A percentile compares a stretch with the other conserved stretches of the same genome.
Conservation (phyloP, 768 basidiomycete species). For the Lactarius hengduanensis region DNA sequence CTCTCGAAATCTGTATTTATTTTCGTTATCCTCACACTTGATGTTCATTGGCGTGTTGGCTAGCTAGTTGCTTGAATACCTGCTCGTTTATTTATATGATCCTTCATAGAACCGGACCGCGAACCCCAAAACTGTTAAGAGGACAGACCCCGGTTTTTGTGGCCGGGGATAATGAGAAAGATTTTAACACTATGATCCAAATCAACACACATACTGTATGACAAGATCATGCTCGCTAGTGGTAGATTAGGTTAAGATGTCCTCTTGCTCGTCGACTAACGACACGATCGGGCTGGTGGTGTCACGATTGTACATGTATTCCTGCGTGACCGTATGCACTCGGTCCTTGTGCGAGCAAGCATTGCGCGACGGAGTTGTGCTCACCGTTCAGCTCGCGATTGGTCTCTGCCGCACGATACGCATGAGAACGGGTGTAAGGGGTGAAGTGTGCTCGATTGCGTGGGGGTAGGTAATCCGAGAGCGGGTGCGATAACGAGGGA, state of each 20-base stretch:
- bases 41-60: no score
- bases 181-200: not conserved
- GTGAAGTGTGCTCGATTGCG: no score
- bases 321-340: not conserved
- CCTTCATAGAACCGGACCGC: not conserved
- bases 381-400: not conserved
- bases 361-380: not conserved
- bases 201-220: not conserved
- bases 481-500: not conserved
- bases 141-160: no score
- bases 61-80: not conserved
- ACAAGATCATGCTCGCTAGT: not conserved
- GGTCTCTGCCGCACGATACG: not conserved
- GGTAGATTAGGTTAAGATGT: not conserved
- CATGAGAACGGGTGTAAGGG: no score
- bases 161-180: no score
- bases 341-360: not conserved
- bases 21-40: no score
- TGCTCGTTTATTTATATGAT: not conserved
- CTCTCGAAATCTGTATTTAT: no score
- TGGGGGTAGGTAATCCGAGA: not conserved
- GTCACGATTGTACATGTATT: not conserved
- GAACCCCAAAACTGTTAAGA: no score
- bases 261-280: not conserved
- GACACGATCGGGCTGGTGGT: not conserved